Base-by-base conservation (phyloP, 495 filamentous ascomycete species). In the Tirmania nivea region DNA sequence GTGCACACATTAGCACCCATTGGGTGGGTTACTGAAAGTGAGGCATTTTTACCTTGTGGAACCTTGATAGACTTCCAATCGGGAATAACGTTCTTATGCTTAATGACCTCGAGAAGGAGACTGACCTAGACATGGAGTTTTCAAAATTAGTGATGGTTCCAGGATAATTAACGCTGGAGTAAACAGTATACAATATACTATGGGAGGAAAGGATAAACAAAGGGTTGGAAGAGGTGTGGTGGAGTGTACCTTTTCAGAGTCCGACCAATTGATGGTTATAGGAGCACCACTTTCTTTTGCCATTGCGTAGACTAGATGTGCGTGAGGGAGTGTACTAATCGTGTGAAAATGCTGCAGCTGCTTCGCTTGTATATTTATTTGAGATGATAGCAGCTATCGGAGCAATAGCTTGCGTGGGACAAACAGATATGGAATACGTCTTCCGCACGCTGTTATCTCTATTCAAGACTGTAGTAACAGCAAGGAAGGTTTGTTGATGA, bases 31-130 rank as follows among this genome's bases (percentile, higher is more conserved):
- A 49, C 10, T 49, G 47, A 50, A 57, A 35, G 17, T 48, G 39
- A 48, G 36, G 31, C 45, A 56, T 56, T 57, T 54, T 52, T 49
- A 61, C 59, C 59, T 61, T 34, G 48, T 52, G 59, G 59, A 45
- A 57, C 20, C 42, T 57, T 60, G 59, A 61, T 61, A 34, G 49
- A 50, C 56, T 55, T 60, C 59, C 59, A 61, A 60, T 61, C 60
- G 49, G 59, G 59, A 49, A 54, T 54, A 34, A 51, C 21, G 25
- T 57, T 60, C 50, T 54, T 52, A 25, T 61, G 58, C 49, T 61
- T 60, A 36, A 52, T 55, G 50, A 61, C 57, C 50, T 61, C 59
- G 12, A 61, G 35, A 20, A 61, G 58, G 54, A 61, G 59, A 10
- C 54, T 49, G 45, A 61, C 54, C 59, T 61, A 49, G 39, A 49